Conservation (phyloP, 148 eudicot genomes). For the Diospyros lotus region DNA sequence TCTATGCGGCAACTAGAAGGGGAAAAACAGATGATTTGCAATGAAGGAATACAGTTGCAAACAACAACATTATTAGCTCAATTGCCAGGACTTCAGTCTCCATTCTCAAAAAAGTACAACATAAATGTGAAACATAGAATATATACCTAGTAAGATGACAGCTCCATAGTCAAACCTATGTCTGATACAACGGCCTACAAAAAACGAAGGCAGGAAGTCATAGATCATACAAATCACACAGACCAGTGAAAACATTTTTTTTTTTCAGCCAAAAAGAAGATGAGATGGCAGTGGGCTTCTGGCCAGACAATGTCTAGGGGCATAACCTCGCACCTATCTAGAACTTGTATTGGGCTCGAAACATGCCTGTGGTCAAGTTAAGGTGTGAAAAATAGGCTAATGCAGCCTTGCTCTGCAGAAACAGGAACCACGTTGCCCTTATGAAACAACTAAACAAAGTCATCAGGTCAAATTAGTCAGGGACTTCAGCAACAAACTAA, state of each 20-base stretch:
- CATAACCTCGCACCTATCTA: background rate
- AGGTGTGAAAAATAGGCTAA: background rate
- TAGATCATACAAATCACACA: background rate
- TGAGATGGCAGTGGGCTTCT: background rate
- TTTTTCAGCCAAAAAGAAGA: background rate
- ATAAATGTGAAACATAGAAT: slow-evolving; percentile 2
- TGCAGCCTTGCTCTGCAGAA: background rate
- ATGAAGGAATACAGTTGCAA: background rate
- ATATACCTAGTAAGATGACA: slow-evolving; percentile 82
- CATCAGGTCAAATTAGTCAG: background rate
- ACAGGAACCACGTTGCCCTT: background rate
- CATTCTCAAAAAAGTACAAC: background rate
- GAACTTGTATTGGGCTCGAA: background rate
- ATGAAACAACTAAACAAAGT: background rate
- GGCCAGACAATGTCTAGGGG: background rate
- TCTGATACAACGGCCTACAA: slow-evolving; percentile 90
- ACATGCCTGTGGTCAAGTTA: background rate
- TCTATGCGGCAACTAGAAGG: background rate
- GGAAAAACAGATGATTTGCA: background rate
- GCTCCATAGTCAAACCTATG: slow-evolving; percentile 94
- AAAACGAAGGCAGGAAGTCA: slow-evolving; percentile 15
- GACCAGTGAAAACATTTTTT: background rate
- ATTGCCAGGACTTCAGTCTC: background rate
- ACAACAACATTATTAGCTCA: background rate
- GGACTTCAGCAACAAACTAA: background rate